These are phyloP conservation scores for Elsinoe batatas DNA, from an alignment of 2,329 filamentous ascomycete species.

Conservation along the genomic window DNA sequence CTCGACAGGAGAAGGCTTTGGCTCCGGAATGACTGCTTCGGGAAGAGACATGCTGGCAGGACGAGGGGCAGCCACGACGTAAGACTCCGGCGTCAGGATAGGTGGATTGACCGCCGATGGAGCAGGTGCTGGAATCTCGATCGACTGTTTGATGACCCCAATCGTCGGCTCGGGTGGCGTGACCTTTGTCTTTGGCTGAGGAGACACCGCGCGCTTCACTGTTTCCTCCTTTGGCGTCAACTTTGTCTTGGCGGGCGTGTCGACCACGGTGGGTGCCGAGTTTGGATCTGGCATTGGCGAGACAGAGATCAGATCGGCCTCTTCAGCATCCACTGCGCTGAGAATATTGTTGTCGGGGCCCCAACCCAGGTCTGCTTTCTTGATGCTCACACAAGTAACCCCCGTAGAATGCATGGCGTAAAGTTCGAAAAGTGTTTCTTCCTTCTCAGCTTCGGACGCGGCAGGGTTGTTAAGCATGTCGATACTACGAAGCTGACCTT, in stretches of 20 bases:
- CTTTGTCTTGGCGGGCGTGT: conserved; percentile 6
- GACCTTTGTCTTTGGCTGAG: conserved; percentile 15
- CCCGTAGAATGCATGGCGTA: conserved; percentile 97
- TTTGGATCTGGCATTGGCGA: conserved; percentile 38
- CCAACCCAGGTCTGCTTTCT: conserved; percentile 86
- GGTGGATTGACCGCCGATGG: conserved; percentile 21
- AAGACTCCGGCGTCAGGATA: conserved; percentile 30
- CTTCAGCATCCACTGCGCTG: conserved; percentile 63
- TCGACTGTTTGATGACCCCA: conserved; percentile 18
- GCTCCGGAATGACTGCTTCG: not conserved
- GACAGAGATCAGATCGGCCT: conserved; percentile 64
- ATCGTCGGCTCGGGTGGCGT: conserved; percentile 18
- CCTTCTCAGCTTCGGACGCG: conserved; percentile 45
- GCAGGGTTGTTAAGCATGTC: conserved; percentile 68
- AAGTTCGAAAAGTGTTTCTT: conserved; percentile 77
- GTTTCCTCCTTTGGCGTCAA: not conserved
- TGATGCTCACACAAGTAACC: conserved; percentile 80
- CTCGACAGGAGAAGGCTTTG: not conserved
- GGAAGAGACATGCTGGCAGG: not conserved
- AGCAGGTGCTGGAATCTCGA: not conserved
- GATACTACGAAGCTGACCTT: conserved; percentile 78
- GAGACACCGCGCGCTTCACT: not conserved
- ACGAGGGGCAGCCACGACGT: conserved; percentile 31
- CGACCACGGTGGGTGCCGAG: conserved; percentile 30
- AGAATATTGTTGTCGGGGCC: conserved; percentile 81